Percentiles rank a stretch among this genome's conserved stretches.
Evolutionary conservation across 176 grass and related monocot species (phyloP).

Genomic region (Raddia distichophylla): DNA sequence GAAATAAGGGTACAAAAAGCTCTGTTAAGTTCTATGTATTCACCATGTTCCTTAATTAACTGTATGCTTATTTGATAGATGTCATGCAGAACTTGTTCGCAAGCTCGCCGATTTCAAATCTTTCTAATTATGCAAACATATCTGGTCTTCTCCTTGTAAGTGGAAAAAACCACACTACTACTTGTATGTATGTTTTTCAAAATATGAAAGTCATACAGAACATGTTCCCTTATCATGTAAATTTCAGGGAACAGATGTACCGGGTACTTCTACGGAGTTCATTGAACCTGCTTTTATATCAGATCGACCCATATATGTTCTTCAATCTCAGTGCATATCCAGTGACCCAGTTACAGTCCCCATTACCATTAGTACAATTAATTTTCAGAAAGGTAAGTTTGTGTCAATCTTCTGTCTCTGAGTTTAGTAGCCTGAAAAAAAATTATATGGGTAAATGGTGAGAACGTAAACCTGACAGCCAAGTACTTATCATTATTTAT

Average conservation of each 20-base stretch:
- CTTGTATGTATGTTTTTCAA: constrained; percentile 8
- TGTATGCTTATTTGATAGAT: constrained; percentile 39
- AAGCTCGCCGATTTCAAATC: constrained; percentile 38
- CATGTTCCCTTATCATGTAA: constrained; percentile 23
- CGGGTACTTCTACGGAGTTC: constrained; percentile 41
- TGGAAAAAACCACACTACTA: constrained; percentile 24
- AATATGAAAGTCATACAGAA: background rate
- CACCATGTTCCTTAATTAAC: constrained; percentile 35
- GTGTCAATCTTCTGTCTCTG: background rate
- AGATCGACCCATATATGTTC: constrained; percentile 47
- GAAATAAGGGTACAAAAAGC: background rate
- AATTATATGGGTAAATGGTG: background rate
- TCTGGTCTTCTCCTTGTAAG: constrained; percentile 56
- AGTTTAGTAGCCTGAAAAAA: background rate
- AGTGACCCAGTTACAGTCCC: constrained; percentile 39
- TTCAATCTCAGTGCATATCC: constrained; percentile 48
- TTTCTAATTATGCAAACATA: constrained; percentile 46
- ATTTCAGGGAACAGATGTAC: constrained; percentile 52
- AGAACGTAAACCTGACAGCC: background rate
- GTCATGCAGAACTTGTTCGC: constrained; percentile 56
- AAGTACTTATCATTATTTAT: constrained; percentile 1
- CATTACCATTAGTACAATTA: constrained; percentile 25
- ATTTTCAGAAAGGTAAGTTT: constrained; percentile 55
- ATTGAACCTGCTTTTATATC: constrained; percentile 50
- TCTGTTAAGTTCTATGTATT: constrained; percentile 16